Base-by-base conservation (phyloP, 2,329 filamentous ascomycete species). In the Cercospora citrullina region DNA sequence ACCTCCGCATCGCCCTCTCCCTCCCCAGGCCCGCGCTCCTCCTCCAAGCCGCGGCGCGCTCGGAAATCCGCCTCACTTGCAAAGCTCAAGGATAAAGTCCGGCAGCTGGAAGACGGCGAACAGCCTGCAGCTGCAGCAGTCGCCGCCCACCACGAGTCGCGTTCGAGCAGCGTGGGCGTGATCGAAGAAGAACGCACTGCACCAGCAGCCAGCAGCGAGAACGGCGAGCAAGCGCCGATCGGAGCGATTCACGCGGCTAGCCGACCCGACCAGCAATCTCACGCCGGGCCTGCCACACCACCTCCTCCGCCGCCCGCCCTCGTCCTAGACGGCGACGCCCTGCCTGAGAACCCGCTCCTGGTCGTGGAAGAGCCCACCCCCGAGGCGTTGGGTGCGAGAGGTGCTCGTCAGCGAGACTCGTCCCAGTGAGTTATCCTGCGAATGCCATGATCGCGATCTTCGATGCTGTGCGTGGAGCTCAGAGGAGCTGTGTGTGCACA, bases 81-180 rank as follows among this genome's bases (percentile, higher is more conserved):
- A 14, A 70, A 68, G 69, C 74, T 75, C 26, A 68, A 69, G 64
- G 69, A 72, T 26, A 72, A 68, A 64, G 70, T 73, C 65, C 61
- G 69, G 65, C 57, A 39, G 18, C 57, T 21, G 31, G 30, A 60
- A 36, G 42, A 63, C 23, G 28, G 18, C 45, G 45, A 39, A 5
- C 36, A 23, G 23, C 45, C 42, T 28, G 55, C 53, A 39, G 57
- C 42, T 33, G 33, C 53, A 42, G 55, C 53, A 42, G 55, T 53
- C 26, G 28, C 63, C 30, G 42, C 60, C n/a, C 42, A 45, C 18
- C 45, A 33, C 5, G 45, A 36, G 18, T 53, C 60, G 28, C 60
- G 60, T 31, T 45, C 60, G 16, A 63, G 42, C 28, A 63, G 60
- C 45, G 60, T 55, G 60, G 48, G 60, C 60, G 60, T 62, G 60